Base-by-base conservation (phyloP, 2,329 filamentous ascomycete genomes). In the Xylaria digitata region DNA sequence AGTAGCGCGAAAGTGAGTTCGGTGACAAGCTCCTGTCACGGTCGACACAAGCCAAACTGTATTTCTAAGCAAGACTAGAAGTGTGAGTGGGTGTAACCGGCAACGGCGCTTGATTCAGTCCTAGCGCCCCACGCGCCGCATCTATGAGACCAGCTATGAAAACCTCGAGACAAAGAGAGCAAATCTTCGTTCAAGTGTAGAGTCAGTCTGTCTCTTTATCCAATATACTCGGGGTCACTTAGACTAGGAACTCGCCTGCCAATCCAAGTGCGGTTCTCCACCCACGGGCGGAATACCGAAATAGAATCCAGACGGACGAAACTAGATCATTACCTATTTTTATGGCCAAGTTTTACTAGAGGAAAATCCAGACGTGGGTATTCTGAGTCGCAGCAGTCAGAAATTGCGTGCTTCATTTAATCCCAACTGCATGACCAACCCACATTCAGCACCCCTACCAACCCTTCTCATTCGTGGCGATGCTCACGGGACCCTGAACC, bases 51-150 rank as follows among this genome's bases (percentile, higher is more conserved):
- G n/a, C 13, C 21, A 15, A 70, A 69, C 60, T 73, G 75, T 70
- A 77, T 77, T 77, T 76, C 74, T 77, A 77, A 77, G 74, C 75
- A 75, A 45, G 3, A 21, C n/a, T 46, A 42, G 34, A 59, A 26
- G 45, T 50, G 68, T 65, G 62, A 62, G 71, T 68, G 71, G 71
- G 43, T 69, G 70, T 66, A 63, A 67, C 70, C 71, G 72, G 70
- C 71, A 66, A 52, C 52, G 37, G 63, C 67, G 63, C 40, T 64
- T 49, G 43, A 58, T 63, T 68, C 61, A 9, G 26, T 42, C 42
- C 46, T 69, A 65, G 68, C 60, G 68, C 63, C 62, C 66, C 63
- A 61, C 54, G 59, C 56, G 55, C 62, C 60, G 30, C 54, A 56
- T 48, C 46, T 34, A 65, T 56, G 59, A 53, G 48, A 56, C 70